phyloP scores from a whole-genome alignment of 1,284 basidiomycete genomes.

The Malassezia equina region DNA sequence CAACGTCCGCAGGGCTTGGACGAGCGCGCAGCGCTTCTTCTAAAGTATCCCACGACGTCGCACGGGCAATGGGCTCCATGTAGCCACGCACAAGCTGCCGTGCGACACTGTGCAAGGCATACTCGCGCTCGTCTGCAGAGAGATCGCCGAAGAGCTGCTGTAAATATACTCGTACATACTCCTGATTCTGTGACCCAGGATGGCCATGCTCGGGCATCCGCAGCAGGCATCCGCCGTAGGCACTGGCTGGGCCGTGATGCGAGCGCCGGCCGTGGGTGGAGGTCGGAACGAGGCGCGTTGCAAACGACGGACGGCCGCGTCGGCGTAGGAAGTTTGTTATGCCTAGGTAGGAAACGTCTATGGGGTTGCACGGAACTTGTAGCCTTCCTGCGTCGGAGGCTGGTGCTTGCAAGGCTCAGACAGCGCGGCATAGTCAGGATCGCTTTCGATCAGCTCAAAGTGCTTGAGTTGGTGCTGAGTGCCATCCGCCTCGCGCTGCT shows the following conservation, averaged over 20 bases:
- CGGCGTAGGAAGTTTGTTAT: too few relatives aligned
- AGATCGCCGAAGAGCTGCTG: background rate
- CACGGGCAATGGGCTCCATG: conserved; percentile 4
- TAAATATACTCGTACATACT: background rate
- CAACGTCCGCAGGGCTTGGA: background rate
- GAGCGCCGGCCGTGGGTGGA: background rate
- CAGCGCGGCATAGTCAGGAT: conserved; percentile 45
- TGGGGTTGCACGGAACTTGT: conserved; percentile 4
- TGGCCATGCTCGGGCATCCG: conserved; percentile 1
- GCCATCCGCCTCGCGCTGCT: conserved; percentile 66
- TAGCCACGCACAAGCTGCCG: conserved; percentile 5
- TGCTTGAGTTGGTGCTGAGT: conserved; percentile 58
- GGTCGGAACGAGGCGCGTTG: too few relatives aligned
- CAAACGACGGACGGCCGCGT: too few relatives aligned
- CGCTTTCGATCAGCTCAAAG: conserved; percentile 45
- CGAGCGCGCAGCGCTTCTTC: background rate
- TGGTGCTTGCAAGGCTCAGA: conserved; percentile 30
- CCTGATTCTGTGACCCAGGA: conserved; percentile 6
- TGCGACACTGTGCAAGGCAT: background rate
- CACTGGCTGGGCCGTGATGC: background rate
- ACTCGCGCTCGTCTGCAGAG: conserved; percentile 3
- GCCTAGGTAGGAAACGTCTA: too few relatives aligned
- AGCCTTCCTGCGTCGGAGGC: conserved; percentile 31
- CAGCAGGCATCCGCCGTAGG: background rate
- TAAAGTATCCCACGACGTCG: background rate